Base-by-base conservation (phyloP, 2,329 filamentous ascomycete genomes). In the Sclerotinia borealis region DNA sequence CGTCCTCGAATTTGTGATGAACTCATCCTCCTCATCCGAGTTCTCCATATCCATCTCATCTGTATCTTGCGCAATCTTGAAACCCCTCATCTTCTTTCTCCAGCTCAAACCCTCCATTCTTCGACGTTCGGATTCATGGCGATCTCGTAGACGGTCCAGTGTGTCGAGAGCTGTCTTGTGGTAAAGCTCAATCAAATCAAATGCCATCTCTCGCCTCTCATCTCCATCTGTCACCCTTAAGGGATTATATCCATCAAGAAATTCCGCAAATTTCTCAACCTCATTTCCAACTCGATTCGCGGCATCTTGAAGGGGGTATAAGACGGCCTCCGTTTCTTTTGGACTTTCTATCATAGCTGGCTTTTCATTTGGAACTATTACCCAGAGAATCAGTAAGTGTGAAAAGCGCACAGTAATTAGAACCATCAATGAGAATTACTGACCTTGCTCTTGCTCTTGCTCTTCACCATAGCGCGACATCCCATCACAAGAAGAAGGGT, bases 261-360 rank as follows among this genome's bases (percentile, higher is more conserved):
- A 85, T 73, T 90, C 88, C 43, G 93, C 92, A 73, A 97, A 97
- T 50, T 86, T 83, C 77, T 96, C 92, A 64, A 96, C 91, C 76
- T 96, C 92, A 66, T 87, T 85, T 58, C 90, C 89, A 37, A 91
- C 86, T 49, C 84, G 82, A 68, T 91, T 84, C 65, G 85, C 86
- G 69, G 86, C 85, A 67, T 83, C 81, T 73, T 85, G 84, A 67
- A 89, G 77, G 22, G 85, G 85, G 68, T 84, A 81, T 36, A 87
- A 75, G 37, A 81, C 76, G 66, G 80, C 78, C 29, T 79, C 76
- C 19, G 77, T 76, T 39, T 79, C 79, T 61, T 79, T 68, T 4
- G 70, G 64, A 22, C 59, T 77, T 45, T 78, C 72, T 22, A 36
- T 7, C 37, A 72, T 69, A 15, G 69, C 63, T 63, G 66, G 67